Base-by-base conservation (phyloP, 2,329 filamentous ascomycete genomes). In the Westerdykella aurantiaca region DNA sequence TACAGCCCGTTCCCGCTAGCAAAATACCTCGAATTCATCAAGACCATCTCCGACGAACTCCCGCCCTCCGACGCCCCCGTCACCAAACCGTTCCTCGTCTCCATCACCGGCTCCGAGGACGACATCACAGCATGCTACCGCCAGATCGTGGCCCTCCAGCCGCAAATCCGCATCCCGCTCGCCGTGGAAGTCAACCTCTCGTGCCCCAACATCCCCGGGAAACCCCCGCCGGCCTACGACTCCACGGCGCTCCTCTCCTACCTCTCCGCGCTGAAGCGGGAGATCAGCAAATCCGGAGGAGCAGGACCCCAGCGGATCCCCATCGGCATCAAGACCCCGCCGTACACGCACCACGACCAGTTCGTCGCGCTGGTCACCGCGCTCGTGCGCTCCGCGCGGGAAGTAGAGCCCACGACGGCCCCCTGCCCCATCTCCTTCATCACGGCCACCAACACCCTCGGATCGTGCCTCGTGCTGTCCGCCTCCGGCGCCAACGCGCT, bases 121-220 rank as follows among this genome's bases (percentile, higher is more conserved):
- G 80, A 86, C 10, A 74, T 88, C 0, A 67, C 69, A 0, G 52
- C 67, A 44, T 82, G 80, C 66, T 83, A 85, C 57, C 48, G 51
- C 0, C 65, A 69, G 12, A 75, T 85, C 46, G 63, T 58, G 60
- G 45, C 46, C 21, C 38, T 57, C 48, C 47, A 74, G 45, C 14
- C 35, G 2, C 43, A 41, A 2, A 71, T 60, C 3, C 38, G 21
- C 18, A 71, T 80, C 51, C 72, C 73, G 1, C 69, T 87, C 1
- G 81, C 81, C 14, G 79, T 89, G 72, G 86, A 91, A 64, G 72
- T 90, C 56, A 91, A 91, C 59, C 77, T 90, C 23, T 85, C 80
- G 25, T 90, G 86, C 53, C 86, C 86, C 0, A 90, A 91, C 56
- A 89, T 90, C 39, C 73, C 77, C 0, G 69, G 71, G 14, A 76